Evolutionary conservation across 108 stramenopile genomes (phyloP), one percentile per base, ranked within the genome.

Genomic region (Skeletonema costatum): DNA sequence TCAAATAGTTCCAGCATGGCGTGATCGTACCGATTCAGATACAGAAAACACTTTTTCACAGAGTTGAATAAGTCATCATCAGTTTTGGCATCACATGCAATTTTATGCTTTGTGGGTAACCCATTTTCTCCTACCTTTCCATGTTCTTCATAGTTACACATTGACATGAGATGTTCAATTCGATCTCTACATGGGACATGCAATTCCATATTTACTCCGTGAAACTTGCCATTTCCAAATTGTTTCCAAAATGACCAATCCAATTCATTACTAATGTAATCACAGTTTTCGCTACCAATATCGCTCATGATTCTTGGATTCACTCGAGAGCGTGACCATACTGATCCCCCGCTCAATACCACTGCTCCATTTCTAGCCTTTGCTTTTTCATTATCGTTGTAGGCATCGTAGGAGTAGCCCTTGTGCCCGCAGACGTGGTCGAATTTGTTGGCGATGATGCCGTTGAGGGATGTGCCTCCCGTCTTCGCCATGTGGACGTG

Each of bases 161-260:
- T 25, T 33, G 81, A 83, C 77, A 86, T 70, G 25, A 86, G 58
- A 48, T 83, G 81, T 16, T 70, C 72, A 10, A 86, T 7, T 12
- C 67, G 77, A 71, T 86, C 78, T 25, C 85, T 77, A 70, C 85
- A 86, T 4, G 85, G 85, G 13, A 86, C 70, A 42, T 86, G 85
- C 7, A 86, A 58, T 63, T 86, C 85, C 53, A 86, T 46, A 14
- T 21, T 25, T 32, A 70, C 59, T 2, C 32, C 58, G 25, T 25
- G 10, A 44, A 16, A 65, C 19, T 12, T 25, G 7, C 41, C 60
- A 42, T 60, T 25, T 6, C 21, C 53, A 25, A 56, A 56, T 7
- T 29, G 5, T 2, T 25, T 44, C 76, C 76, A 71, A 29, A 16
- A 63, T 6, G 9, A 8, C 39, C 59, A 60, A 12, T 30, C n/a